These are phyloP conservation scores for Ceratobasidium sp. DNA, from an alignment of 1,284 basidiomycete genomes.

Conservation along the genomic window DNA sequence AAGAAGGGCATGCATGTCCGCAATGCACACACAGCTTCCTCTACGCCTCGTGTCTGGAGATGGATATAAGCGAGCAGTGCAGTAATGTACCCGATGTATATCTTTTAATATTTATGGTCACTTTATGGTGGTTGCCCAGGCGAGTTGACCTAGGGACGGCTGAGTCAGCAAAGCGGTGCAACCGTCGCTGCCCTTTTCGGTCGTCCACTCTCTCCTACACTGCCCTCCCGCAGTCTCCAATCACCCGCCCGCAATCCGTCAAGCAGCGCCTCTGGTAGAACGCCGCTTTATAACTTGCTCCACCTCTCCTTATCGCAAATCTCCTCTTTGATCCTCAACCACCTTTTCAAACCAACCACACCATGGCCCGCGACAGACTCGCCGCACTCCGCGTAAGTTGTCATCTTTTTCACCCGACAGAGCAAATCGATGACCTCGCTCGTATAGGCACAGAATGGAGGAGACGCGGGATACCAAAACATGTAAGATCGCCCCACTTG, in stretches of 20 bases:
- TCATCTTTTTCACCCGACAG: neutral
- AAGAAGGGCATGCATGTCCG: neutral
- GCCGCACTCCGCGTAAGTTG: slow-evolving; percentile 76
- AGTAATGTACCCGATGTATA: no score
- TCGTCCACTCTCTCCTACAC: neutral
- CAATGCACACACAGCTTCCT: neutral
- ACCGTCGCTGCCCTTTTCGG: slow-evolving; percentile 13
- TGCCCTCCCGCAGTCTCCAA: slow-evolving; percentile 17
- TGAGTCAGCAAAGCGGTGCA: slow-evolving; percentile 26
- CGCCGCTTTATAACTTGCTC: slow-evolving; percentile 23
- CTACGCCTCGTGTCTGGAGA: neutral
- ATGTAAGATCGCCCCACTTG: slow-evolving; percentile 54
- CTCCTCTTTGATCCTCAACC: neutral
- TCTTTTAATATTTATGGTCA: no score
- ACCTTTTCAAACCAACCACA: slow-evolving; percentile 36
- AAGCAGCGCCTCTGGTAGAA: slow-evolving; percentile 40
- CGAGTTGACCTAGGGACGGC: neutral
- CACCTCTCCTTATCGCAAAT: neutral
- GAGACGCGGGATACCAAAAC: slow-evolving; percentile 58
- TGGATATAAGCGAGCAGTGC: no score
- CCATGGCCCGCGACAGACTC: slow-evolving; percentile 82
- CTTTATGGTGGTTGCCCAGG: neutral
- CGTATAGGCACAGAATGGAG: slow-evolving; percentile 71
- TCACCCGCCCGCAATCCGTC: neutral
- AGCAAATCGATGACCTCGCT: neutral